Evolutionary conservation across 1,139 yeast genomes (phyloP).

Genomic region (Candida labiduridarum): DNA sequence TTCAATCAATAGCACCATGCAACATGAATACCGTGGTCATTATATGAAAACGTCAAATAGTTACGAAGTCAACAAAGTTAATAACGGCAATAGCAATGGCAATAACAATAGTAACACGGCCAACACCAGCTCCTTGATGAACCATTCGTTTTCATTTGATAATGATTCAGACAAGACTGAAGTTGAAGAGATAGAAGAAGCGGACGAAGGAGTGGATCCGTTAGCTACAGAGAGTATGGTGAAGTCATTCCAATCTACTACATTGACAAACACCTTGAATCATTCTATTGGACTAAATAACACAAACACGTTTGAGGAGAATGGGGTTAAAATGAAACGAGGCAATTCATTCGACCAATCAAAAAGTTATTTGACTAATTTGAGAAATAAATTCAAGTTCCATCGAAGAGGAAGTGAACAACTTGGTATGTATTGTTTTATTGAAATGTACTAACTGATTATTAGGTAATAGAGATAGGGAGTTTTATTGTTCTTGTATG

Average conservation of each 20-base stretch:
- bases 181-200: slow-evolving; percentile 5
- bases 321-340: slow-evolving; percentile 1
- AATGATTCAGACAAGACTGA: slow-evolving; percentile 4
- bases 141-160: not conserved
- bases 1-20: not conserved
- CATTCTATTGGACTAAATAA: slow-evolving; percentile 2
- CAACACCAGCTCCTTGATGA: not conserved
- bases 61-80: slow-evolving; percentile 3
- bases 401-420: slow-evolving; percentile 31
- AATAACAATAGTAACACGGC: not conserved
- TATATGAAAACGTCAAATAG: slow-evolving; percentile 1
- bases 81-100: not conserved
- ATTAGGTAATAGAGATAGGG: too few species aligned
- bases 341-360: slow-evolving; percentile 41
- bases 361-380: slow-evolving; percentile 28
- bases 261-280: slow-evolving; percentile 4
- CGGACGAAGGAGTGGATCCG: not conserved
- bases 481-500: too few species aligned
- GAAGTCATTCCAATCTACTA: slow-evolving; percentile 9
- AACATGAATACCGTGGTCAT: slow-evolving; percentile 2
- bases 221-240: not conserved
- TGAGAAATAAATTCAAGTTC: slow-evolving; percentile 17
- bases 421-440: slow-evolving; percentile 39
- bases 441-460: not conserved
- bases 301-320: not conserved